Evolutionary conservation across 257 asterid species (phyloP).

Genomic region (Capsicum baccatum): DNA sequence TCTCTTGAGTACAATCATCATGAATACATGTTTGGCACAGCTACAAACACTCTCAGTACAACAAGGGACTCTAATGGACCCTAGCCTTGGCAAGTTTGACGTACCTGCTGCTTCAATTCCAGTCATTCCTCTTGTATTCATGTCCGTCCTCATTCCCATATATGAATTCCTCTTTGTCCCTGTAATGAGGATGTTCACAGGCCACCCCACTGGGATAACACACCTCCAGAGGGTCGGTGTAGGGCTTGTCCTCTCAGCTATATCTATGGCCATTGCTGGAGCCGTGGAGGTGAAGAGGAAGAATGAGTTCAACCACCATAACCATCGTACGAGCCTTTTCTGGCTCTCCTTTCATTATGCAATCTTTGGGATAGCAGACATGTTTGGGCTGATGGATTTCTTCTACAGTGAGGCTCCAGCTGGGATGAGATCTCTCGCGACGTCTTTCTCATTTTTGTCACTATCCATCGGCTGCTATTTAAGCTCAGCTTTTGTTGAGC

Average conservation of each 20-base stretch:
- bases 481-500: slow-evolving; percentile 69
- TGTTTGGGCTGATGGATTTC: slow-evolving; percentile 80
- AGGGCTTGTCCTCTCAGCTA: slow-evolving; percentile 63
- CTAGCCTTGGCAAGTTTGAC: slow-evolving; percentile 56
- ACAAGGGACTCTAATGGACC: slow-evolving; percentile 66
- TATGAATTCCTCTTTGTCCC: slow-evolving; percentile 68
- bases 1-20: slow-evolving; percentile 59
- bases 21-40: slow-evolving; percentile 77
- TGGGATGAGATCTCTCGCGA: slow-evolving; percentile 79
- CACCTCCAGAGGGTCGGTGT: slow-evolving; percentile 70
- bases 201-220: slow-evolving; percentile 61
- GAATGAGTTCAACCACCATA: slow-evolving; percentile 45
- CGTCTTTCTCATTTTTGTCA: slow-evolving; percentile 67
- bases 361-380: slow-evolving; percentile 77
- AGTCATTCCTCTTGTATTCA: slow-evolving; percentile 61
- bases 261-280: slow-evolving; percentile 68
- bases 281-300: slow-evolving; percentile 62
- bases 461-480: slow-evolving; percentile 70
- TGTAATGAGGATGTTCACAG: slow-evolving; percentile 48
- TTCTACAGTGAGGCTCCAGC: slow-evolving; percentile 77
- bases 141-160: slow-evolving; percentile 60
- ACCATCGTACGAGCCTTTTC: slow-evolving; percentile 53
- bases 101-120: slow-evolving; percentile 73
- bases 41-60: slow-evolving; percentile 70
- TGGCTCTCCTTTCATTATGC: slow-evolving; percentile 72